Conservation (phyloP, 768 basidiomycete genomes). For the Strobilomyces echinocephalus region DNA sequence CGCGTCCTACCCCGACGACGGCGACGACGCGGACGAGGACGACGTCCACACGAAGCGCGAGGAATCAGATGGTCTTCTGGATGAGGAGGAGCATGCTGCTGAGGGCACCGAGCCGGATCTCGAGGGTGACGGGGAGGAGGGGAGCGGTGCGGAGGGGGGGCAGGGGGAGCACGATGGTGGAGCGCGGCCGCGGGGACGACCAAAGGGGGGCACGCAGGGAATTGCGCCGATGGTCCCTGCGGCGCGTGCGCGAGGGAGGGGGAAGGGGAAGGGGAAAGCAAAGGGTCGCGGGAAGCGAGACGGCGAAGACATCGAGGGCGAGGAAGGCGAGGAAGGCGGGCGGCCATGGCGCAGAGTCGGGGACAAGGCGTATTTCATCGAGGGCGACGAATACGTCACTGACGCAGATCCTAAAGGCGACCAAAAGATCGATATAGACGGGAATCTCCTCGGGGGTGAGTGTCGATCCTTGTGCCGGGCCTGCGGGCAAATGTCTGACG, state of each 20-base stretch:
- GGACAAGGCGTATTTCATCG: conserved; percentile 70
- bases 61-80: conserved; percentile 27
- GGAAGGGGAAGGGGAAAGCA: conserved; percentile 41
- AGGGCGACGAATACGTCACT: conserved; percentile 85
- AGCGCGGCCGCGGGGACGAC: conserved; percentile 34
- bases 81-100: conserved; percentile 28
- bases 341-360: conserved; percentile 73
- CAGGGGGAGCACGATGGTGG: conserved; percentile 33
- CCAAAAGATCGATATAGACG: conserved; percentile 83
- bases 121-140: conserved; percentile 31
- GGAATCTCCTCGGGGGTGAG: conserved; percentile 80
- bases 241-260: conserved; percentile 28
- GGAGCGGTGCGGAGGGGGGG: conserved; percentile 28
- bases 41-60: conserved; percentile 27
- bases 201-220: conserved; percentile 37
- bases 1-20: conserved; percentile 18
- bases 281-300: conserved; percentile 34
- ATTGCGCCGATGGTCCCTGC: conserved; percentile 27
- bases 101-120: conserved; percentile 27
- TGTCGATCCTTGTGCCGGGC: conserved; percentile 5
- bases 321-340: conserved; percentile 41
- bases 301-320: conserved; percentile 38
- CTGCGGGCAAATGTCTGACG: neutral
- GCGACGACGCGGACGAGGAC: conserved; percentile 22
- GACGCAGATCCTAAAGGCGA: conserved; percentile 84